Evolutionary conservation across 73 alveolate species (phyloP).

Genomic region (Symbiodinium natans): DNA sequence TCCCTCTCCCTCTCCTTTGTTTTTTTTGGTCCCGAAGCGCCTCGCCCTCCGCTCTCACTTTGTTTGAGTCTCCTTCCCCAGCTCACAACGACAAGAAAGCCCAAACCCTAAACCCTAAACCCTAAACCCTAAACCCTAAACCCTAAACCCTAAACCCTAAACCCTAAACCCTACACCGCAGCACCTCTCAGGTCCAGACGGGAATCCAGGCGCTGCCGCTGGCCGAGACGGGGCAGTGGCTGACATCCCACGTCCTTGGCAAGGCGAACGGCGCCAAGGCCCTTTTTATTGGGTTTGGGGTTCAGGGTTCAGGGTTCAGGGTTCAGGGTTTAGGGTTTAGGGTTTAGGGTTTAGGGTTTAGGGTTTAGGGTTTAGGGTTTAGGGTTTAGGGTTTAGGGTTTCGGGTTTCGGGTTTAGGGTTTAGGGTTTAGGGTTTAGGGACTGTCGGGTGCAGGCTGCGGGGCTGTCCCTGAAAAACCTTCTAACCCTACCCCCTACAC

Average conservation of each 20-base stretch:
- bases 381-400: too few relatives aligned
- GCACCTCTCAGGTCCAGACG: not conserved
- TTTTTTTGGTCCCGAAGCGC: too few relatives aligned
- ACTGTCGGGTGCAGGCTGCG: too few relatives aligned
- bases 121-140: not conserved
- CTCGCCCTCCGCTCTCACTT: too few relatives aligned
- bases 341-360: too few relatives aligned
- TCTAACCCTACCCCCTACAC: too few relatives aligned
- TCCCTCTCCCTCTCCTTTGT: too few relatives aligned
- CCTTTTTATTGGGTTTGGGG: not conserved
- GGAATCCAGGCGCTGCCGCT: not conserved
- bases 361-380: not conserved
- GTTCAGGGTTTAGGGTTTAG: not conserved
- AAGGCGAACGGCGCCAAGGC: slow-evolving; percentile 12
- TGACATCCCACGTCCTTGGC: slow-evolving; percentile 31
- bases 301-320: not conserved
- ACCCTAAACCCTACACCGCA: not conserved
- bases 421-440: too few relatives aligned
- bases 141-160: not conserved
- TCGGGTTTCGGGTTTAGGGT: too few relatives aligned
- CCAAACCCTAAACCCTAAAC: not conserved
- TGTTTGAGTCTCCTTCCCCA: too few relatives aligned
- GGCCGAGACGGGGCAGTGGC: slow-evolving; percentile 76
- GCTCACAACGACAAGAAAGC: too few relatives aligned
- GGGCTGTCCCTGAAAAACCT: too few relatives aligned